A percentile compares a stretch with the other conserved stretches of the same genome.
phyloP scores from a whole-genome alignment of 805 yeast genomes.

The Blastobotrys mokoenaii region DNA sequence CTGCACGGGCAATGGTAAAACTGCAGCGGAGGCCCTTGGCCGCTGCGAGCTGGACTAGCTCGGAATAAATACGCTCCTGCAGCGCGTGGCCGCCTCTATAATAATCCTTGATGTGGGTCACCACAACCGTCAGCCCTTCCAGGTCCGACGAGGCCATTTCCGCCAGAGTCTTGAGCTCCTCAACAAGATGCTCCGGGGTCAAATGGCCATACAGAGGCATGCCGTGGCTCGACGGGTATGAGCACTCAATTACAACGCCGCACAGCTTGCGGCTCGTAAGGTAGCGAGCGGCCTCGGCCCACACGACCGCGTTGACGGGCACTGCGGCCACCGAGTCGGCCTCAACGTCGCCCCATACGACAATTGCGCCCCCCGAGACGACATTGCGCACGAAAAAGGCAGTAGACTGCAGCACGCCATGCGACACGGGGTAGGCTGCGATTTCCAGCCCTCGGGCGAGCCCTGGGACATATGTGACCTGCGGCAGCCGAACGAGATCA shows the following conservation, averaged over 20 bases:
- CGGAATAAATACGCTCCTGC: slow-evolving; percentile 9
- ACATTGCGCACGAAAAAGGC: slow-evolving; percentile 48
- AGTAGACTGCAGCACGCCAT: slow-evolving; percentile 36
- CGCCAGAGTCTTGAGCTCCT: slow-evolving; percentile 38
- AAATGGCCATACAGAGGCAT: slow-evolving; percentile 70
- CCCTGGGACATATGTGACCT: background rate
- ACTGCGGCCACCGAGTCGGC: slow-evolving; percentile 44
- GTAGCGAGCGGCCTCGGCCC: slow-evolving; percentile 47
- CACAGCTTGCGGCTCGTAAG: slow-evolving; percentile 36
- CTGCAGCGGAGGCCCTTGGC: slow-evolving; percentile 8
- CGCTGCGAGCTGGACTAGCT: slow-evolving; percentile 11
- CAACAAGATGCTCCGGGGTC: slow-evolving; percentile 54
- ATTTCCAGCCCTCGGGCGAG: slow-evolving; percentile 14
- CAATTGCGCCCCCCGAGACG: slow-evolving; percentile 31
- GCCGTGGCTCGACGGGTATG: slow-evolving; percentile 41
- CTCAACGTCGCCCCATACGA: slow-evolving; percentile 82
- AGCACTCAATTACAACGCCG: slow-evolving; percentile 71
- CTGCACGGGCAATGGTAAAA: slow-evolving; percentile 8
- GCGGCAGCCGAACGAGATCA: slow-evolving; percentile 9
- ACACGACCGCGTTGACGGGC: slow-evolving; percentile 36
- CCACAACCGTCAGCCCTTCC: slow-evolving; percentile 37
- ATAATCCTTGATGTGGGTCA: slow-evolving; percentile 42
- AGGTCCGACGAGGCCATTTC: slow-evolving; percentile 20
- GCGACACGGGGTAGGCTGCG: slow-evolving; percentile 21
- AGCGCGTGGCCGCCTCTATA: slow-evolving; percentile 1